A percentile compares a stretch with the other conserved stretches of the same genome.
These are phyloP conservation scores for Elsinoe perseae DNA, from an alignment of 2,329 filamentous ascomycete species.

Conservation along the genomic window DNA sequence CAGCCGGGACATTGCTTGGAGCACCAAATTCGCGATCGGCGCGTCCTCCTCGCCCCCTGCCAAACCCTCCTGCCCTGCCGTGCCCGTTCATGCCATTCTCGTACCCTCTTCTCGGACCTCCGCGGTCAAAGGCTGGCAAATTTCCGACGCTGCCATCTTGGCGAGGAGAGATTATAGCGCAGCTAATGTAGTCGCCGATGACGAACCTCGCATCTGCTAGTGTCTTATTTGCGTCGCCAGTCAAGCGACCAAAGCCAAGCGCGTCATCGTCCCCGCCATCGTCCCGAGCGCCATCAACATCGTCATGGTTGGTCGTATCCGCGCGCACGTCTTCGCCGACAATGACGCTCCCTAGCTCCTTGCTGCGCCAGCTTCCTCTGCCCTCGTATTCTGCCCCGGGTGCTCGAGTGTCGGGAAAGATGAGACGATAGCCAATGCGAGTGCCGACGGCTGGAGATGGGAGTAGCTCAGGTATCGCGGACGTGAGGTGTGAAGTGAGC, in stretches of 20 bases:
- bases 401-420: conserved; percentile 66
- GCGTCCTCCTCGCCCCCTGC: conserved; percentile 19
- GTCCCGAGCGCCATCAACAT: conserved; percentile 29
- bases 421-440: conserved; percentile 75
- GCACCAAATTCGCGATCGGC: conserved; percentile 24
- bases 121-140: conserved; percentile 40
- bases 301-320: conserved; percentile 33
- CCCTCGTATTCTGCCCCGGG: conserved; percentile 29
- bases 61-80: conserved; percentile 22
- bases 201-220: conserved; percentile 72
- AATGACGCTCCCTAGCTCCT: conserved; percentile 76
- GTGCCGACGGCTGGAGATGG: conserved; percentile 71
- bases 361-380: conserved; percentile 60
- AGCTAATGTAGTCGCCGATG: conserved; percentile 80
- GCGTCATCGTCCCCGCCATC: conserved; percentile 30
- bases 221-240: conserved; percentile 62
- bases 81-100: conserved; percentile 30
- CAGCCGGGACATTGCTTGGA: conserved; percentile 24
- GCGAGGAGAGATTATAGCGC: conserved; percentile 68
- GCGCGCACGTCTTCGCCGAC: conserved; percentile 45
- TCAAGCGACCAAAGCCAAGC: conserved; percentile 32
- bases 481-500: conserved; percentile 67
- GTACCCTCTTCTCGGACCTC: conserved; percentile 34
- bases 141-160: conserved; percentile 67
- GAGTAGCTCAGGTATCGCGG: conserved; percentile 59